Evolutionary conservation across 805 yeast genomes (phyloP), one percentile per base, ranked within the genome.

Genomic region (Candida wancherniae): DNA sequence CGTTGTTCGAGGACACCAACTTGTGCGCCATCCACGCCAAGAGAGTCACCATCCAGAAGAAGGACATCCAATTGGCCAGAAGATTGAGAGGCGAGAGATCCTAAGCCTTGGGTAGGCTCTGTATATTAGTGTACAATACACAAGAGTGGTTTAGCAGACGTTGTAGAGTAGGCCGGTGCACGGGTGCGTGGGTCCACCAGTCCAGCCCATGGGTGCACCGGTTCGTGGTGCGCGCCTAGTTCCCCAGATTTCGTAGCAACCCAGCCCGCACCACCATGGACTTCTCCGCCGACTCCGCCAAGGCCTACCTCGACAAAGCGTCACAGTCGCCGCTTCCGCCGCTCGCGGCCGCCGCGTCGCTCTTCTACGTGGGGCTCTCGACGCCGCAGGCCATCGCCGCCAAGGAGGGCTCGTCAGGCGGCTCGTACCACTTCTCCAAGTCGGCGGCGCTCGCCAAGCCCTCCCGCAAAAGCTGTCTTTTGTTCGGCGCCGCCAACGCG

Each of bases 11-110:
- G 74, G 97, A 92, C 67, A 92, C 97, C 48, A 90, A 88, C 75
- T 77, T 90, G 73, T 92, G 97, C 72, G 97, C 97, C 47, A 85
- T 87, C 51, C 98, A 90, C 69, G 98, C 97, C 57, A 90, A 92
- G 80, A 83, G 98, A 72, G 97, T 90, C 52, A 90, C 98, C 47
- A 86, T 90, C 58, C 95, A 86, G 77, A 90, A 87, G 85, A 88
- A 88, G 73, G 98, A 90, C 67, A 85, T 90, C 63, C 95, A 88
- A 62, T 76, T 90, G 61, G 98, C 97, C 50, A 84, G 97, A 74
- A 84, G 97, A 75, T 79, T 90, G 63, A 82, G 97, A 72, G 97
- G 97, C 68, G 94, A 84, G 73, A 81, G 92, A 80, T 76, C 90
- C 50, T 84, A 77, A 40, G 41, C 30, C 20, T 22, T 34, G 12